Evolutionary conservation across 1,284 basidiomycete genomes (phyloP).

Genomic region (Moesziomyces aphidis): DNA sequence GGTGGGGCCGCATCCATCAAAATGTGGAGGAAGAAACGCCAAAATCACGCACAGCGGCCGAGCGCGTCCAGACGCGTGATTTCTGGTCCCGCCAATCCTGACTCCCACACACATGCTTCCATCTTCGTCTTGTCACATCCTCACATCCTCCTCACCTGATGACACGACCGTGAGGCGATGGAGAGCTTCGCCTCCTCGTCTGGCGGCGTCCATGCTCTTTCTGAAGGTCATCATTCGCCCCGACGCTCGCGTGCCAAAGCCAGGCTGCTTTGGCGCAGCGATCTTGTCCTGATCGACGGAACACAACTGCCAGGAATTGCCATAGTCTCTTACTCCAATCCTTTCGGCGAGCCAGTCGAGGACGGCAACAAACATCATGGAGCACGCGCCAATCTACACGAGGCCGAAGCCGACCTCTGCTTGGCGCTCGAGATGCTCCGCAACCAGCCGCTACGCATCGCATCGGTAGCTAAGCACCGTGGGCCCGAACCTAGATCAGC

Average conservation of each 20-base stretch:
- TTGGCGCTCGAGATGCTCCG: slow-evolving; percentile 65
- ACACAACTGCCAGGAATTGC: slow-evolving; percentile 56
- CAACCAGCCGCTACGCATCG: slow-evolving; percentile 51
- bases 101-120: neutral
- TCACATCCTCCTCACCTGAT: neutral
- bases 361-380: neutral
- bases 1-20: no score
- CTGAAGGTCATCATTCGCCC: neutral
- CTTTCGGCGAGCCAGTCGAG: slow-evolving; percentile 30
- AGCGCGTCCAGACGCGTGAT: slow-evolving; percentile 1
- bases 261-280: slow-evolving; percentile 60
- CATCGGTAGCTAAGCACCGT: slow-evolving; percentile 17
- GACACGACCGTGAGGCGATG: slow-evolving; percentile 1
- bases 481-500: slow-evolving; percentile 4
- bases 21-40: neutral
- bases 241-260: slow-evolving; percentile 28
- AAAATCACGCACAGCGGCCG: no score
- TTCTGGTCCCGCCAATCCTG: neutral
- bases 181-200: slow-evolving; percentile 19
- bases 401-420: slow-evolving; percentile 60
- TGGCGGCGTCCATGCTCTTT: slow-evolving; percentile 12
- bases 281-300: slow-evolving; percentile 58
- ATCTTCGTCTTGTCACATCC: neutral
- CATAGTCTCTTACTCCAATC: slow-evolving; percentile 59
- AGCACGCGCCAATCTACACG: slow-evolving; percentile 8